These are phyloP conservation scores for Chlamydomonas applanata DNA, from an alignment of 139 green algal genomes.

Conservation along the genomic window DNA sequence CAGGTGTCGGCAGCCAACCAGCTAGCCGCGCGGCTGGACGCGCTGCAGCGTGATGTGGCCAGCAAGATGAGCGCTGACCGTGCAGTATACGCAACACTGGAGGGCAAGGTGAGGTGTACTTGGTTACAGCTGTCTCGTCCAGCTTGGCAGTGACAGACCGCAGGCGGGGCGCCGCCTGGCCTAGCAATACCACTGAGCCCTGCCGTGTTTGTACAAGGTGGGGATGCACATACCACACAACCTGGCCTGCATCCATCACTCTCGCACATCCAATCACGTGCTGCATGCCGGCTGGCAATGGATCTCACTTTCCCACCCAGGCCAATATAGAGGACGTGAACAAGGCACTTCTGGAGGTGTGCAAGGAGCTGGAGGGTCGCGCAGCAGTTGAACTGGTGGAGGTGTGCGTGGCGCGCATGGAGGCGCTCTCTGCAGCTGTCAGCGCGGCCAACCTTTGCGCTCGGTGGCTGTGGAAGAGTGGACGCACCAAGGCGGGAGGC, in stretches of 20 bases:
- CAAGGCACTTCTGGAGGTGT: slow-evolving; percentile 34
- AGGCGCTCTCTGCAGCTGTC: background rate
- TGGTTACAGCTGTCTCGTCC: too few relatives aligned
- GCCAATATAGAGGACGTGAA: slow-evolving; percentile 53
- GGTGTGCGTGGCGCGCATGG: background rate
- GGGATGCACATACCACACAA: too few relatives aligned
- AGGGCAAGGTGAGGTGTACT: slow-evolving; percentile 15
- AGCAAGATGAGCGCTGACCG: slow-evolving; percentile 10
- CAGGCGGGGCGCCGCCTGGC: too few relatives aligned
- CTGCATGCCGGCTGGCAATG: too few relatives aligned
- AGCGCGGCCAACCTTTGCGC: background rate
- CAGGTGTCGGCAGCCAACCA: background rate
- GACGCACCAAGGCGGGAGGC: background rate
- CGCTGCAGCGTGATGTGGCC: slow-evolving; percentile 28
- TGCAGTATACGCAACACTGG: slow-evolving; percentile 31
- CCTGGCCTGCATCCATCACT: too few relatives aligned
- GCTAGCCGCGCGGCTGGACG: slow-evolving; percentile 23
- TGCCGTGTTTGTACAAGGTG: too few relatives aligned
- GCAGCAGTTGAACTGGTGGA: slow-evolving; percentile 1
- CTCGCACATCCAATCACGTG: too few relatives aligned
- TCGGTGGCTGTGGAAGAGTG: slow-evolving; percentile 23
- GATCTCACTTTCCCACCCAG: slow-evolving; percentile 5
- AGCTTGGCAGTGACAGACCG: too few relatives aligned
- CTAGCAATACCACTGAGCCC: too few relatives aligned
- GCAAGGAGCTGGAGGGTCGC: background rate